Percentiles rank a stretch among this genome's conserved stretches.
phyloP scores from a whole-genome alignment of 305 asterid species.

The Lippia alba region DNA sequence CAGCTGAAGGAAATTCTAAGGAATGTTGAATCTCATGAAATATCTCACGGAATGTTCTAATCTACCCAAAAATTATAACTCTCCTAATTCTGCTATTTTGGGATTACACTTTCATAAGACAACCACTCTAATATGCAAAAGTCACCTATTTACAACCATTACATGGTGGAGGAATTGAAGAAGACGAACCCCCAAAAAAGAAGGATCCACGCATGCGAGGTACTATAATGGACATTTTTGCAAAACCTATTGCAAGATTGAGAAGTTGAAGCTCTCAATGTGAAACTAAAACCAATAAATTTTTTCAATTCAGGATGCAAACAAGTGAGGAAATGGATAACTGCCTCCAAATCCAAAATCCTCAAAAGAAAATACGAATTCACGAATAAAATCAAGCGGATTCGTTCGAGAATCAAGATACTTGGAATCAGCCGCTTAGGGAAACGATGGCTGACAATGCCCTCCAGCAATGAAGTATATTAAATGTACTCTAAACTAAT shows the following conservation, averaged over 20 bases:
- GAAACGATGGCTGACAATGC: slow-evolving; percentile 47
- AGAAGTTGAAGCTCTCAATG: too few relatives aligned
- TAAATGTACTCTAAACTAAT: too few relatives aligned
- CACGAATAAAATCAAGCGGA: slow-evolving; percentile 45
- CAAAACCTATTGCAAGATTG: neutral
- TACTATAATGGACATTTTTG: neutral
- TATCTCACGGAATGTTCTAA: slow-evolving; percentile 54
- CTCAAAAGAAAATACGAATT: slow-evolving; percentile 39
- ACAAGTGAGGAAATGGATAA: slow-evolving; percentile 56
- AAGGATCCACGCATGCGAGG: slow-evolving; percentile 46
- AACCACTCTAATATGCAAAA: slow-evolving; percentile 3
- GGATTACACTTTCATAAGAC: neutral
- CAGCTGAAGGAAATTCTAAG: slow-evolving; percentile 77
- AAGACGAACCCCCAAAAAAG: slow-evolving; percentile 47
- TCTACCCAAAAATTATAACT: too few relatives aligned
- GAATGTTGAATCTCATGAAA: slow-evolving; percentile 61
- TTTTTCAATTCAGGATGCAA: too few relatives aligned
- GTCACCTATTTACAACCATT: too few relatives aligned
- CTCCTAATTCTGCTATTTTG: too few relatives aligned
- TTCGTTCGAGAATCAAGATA: slow-evolving; percentile 52
- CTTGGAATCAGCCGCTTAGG: slow-evolving; percentile 47
- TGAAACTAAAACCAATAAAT: neutral
- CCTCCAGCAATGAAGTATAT: slow-evolving; percentile 50
- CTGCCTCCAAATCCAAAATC: slow-evolving; percentile 44
- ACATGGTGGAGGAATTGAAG: slow-evolving; percentile 42